Percentiles rank a stretch among this genome's conserved stretches.
Conservation (phyloP, 2,329 filamentous ascomycete species). For the Zymoseptoria ardabiliae region DNA sequence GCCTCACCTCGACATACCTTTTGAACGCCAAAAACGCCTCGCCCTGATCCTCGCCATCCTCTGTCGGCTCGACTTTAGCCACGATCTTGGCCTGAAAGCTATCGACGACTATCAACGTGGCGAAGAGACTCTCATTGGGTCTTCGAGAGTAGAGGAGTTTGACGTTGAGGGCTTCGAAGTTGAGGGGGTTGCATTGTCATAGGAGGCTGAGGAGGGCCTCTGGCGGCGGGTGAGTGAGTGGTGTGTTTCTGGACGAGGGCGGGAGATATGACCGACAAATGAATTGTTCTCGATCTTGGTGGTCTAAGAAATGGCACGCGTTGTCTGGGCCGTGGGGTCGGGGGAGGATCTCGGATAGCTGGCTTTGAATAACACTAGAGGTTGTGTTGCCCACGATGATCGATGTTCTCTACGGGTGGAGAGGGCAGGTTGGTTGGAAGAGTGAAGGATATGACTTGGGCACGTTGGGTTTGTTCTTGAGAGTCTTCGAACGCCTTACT, state of each 20-base stretch:
- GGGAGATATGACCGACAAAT: constrained; percentile 2
- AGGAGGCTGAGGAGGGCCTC: constrained; percentile 15
- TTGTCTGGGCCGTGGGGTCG: background rate
- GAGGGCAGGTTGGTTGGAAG: background rate
- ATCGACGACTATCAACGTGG: constrained; percentile 17
- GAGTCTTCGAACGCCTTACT: too few relatives aligned
- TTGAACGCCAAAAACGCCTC: constrained; percentile 21
- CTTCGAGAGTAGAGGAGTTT: constrained; percentile 20
- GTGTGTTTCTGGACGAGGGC: too few relatives aligned
- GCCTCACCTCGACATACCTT: constrained; percentile 18
- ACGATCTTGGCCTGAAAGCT: constrained; percentile 14
- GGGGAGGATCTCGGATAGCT: background rate
- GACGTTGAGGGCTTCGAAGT: constrained; percentile 17
- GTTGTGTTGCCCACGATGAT: background rate
- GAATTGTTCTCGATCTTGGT: constrained; percentile 2
- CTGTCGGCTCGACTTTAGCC: constrained; percentile 18
- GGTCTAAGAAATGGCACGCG: background rate
- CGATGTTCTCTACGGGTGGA: background rate
- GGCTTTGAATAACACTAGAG: background rate
- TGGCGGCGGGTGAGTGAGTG: too few relatives aligned
- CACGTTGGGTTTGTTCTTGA: background rate
- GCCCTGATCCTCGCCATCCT: constrained; percentile 14
- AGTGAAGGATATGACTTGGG: too few relatives aligned
- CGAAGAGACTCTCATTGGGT: constrained; percentile 12
- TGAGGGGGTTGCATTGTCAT: constrained; percentile 11